A percentile compares a stretch with the other conserved stretches of the same genome.
Evolutionary conservation across 257 asterid genomes (phyloP).

Genomic region (Nicotiana knightiana): DNA sequence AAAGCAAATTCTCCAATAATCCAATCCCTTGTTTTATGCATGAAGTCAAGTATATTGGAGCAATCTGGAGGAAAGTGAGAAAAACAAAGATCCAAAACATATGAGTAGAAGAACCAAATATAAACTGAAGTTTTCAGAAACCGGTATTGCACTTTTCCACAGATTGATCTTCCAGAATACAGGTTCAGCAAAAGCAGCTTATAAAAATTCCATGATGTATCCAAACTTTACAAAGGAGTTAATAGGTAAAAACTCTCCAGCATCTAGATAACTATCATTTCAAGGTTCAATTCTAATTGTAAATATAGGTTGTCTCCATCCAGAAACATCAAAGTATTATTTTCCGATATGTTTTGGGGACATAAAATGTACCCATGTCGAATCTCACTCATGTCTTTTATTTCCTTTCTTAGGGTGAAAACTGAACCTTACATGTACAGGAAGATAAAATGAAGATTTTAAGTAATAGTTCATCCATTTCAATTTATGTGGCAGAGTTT

Average conservation of each 20-base stretch:
- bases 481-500: no score
- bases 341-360: background rate
- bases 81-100: background rate
- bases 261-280: background rate
- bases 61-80: constrained; percentile 45
- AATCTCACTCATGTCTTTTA: background rate
- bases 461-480: background rate
- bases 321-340: background rate
- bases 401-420: background rate
- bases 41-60: constrained; percentile 79
- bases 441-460: background rate
- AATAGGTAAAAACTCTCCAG: background rate
- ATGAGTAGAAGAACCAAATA: constrained; percentile 9
- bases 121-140: background rate
- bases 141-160: background rate
- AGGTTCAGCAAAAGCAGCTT: background rate
- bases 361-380: background rate
- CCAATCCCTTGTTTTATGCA: constrained; percentile 80
- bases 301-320: background rate
- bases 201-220: background rate
- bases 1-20: constrained; percentile 64
- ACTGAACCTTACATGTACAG: background rate
- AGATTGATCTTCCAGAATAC: background rate
- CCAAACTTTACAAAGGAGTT: background rate
- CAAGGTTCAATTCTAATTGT: background rate